A percentile compares a stretch with the other conserved stretches of the same genome.
Evolutionary conservation across 2,329 filamentous ascomycete genomes (phyloP).

Genomic region (Neonectria faginata): DNA sequence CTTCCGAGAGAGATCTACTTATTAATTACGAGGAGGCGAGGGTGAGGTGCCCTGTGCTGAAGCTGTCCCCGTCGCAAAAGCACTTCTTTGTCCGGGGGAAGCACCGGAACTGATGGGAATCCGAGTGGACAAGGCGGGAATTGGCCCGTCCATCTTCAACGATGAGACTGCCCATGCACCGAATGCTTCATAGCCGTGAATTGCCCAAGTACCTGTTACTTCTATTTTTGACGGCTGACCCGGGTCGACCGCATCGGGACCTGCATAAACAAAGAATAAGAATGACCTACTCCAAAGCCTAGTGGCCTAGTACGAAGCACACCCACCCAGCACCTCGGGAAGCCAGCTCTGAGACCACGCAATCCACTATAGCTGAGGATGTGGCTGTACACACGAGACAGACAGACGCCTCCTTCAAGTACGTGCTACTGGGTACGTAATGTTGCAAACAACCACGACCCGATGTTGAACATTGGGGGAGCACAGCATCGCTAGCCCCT

Average conservation of each 20-base stretch:
- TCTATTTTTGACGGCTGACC: slow-evolving; percentile 12
- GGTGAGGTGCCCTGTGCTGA: neutral
- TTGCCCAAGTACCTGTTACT: neutral
- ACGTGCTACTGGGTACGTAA: neutral
- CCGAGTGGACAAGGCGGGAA: neutral
- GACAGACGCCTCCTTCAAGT: slow-evolving; percentile 18
- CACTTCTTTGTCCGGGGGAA: neutral
- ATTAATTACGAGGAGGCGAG: no score
- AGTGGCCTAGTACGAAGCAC: slow-evolving; percentile 1
- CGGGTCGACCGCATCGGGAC: slow-evolving; percentile 15
- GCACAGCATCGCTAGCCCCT: neutral
- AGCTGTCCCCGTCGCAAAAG: neutral
- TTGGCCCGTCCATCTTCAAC: neutral
- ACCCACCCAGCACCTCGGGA: slow-evolving; percentile 10
- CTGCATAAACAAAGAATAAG: slow-evolving; percentile 20
- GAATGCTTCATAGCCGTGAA: neutral
- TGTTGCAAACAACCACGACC: neutral
- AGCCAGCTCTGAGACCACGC: slow-evolving; percentile 21
- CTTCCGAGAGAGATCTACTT: slow-evolving; percentile 2
- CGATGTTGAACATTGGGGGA: neutral
- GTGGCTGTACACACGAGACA: slow-evolving; percentile 29
- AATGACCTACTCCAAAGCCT: slow-evolving; percentile 16
- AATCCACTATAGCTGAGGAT: slow-evolving; percentile 21
- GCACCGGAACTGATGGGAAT: neutral
- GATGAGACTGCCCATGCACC: neutral